These are phyloP conservation scores for Micromonas commoda DNA, from an alignment of 139 green algal species.

Conservation along the genomic window DNA sequence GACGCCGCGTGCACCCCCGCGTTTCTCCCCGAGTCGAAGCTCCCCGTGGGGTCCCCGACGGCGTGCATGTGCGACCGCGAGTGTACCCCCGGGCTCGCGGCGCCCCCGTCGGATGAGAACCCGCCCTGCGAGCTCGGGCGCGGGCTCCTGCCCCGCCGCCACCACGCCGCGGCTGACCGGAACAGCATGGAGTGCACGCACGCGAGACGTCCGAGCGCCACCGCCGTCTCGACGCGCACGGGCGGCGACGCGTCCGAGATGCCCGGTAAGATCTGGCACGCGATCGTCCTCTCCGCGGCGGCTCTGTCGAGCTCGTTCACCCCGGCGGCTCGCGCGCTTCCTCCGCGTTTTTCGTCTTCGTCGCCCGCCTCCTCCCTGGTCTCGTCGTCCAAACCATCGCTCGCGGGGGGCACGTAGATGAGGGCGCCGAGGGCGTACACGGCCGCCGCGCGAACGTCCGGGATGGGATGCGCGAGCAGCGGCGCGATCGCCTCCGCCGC, in stretches of 20 bases:
- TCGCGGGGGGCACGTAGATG: no score
- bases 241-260: conserved; percentile 37
- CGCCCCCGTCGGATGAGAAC: no score
- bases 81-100: neutral
- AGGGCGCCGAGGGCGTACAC: conserved; percentile 74
- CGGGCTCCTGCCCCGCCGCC: no score
- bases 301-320: neutral
- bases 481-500: conserved; percentile 48
- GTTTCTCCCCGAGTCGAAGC: neutral
- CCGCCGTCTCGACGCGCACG: conserved; percentile 69
- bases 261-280: conserved; percentile 24
- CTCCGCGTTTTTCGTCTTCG: neutral
- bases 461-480: conserved; percentile 45
- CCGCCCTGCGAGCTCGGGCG: no score
- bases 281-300: conserved; percentile 36
- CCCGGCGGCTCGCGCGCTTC: neutral
- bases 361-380: neutral
- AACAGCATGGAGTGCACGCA: neutral
- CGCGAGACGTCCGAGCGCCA: conserved; percentile 51
- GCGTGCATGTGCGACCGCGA: no score
- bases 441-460: conserved; percentile 78
- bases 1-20: neutral
- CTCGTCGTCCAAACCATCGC: no score
- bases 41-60: neutral
- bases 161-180: neutral